Base-by-base conservation (phyloP, 164 flowering plant genomes). In the Hamamelis virginiana region DNA sequence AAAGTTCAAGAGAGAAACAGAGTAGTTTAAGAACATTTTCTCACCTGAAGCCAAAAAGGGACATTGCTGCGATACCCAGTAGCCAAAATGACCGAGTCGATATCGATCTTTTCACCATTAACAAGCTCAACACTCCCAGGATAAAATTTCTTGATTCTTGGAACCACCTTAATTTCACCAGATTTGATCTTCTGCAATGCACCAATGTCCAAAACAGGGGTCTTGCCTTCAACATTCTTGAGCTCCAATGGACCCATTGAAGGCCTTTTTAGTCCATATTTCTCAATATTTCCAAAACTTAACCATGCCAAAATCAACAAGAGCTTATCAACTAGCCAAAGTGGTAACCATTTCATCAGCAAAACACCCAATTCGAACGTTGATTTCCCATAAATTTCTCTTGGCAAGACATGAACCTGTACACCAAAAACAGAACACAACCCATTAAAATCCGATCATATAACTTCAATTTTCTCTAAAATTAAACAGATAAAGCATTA, bases 11-110 rank as follows among this genome's bases (percentile, higher is more conserved):
- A 33, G 41, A 33, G n/a, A 33, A 33, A 33, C 41, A 33, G 48
- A 65, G 13, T 21, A n/a, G n/a, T n/a, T n/a, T n/a, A 22, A 46
- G 56, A 69, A 70, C 65, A 48, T 67, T 50, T 76, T 72, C 87
- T 84, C 78, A 86, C 94, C 90, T 89, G 75, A 13, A 90, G 90
- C 96, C 96, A 90, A 46, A 69, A 84, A 66, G 96, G 91, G 62
- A 88, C 90, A 73, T 90, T 90, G 92, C 91, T 90, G 70, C 81
- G 74, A 64, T 90, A 90, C 6, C 96, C 96, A 33, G 96, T 90
- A 13, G 96, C 96, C 1, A 88, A 63, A 68, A 90, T 71, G 16
- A 90, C 81, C 0, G 92, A 67, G 58, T 90, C 90, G 16, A 90
- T 69, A 4, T 86, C 85, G 1, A 86, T 66, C 1, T 27, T 70